Base-by-base conservation (phyloP, 2,329 filamentous ascomycete species). In the Aspergillus persii region DNA sequence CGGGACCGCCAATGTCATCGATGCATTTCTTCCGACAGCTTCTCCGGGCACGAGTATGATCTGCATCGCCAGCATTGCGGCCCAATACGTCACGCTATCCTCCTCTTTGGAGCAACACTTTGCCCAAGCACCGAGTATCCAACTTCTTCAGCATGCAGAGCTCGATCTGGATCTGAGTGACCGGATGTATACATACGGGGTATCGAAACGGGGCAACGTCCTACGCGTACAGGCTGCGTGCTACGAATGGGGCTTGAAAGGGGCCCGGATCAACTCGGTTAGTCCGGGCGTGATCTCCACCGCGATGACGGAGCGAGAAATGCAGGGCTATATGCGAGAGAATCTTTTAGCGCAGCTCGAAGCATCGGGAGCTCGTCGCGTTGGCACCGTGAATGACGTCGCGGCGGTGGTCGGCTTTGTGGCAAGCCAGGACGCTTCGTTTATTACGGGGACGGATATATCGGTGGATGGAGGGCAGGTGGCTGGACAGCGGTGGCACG, bases 231-330 rank as follows among this genome's bases (percentile, higher is more conserved):
- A 61, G 27, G 56, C 59, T 8, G 36, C 56, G 8, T 56, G 56
- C 3, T 26, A 12, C n/a, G 48, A 48, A 11, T 61, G 56, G 56
- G 59, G 48, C 8, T 30, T 36, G n/a, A 51, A 27, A 18, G 56
- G 53, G 3, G 59, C 29, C 7, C 46, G 59, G 23, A 51, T 61
- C 8, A 61, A 56, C 39, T 50, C 59, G 6, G 48, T 61, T 15
- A 58, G 59, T 27, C 59, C 59, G 2, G 59, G 59, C n/a, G 27
- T 58, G 6, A 51, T 61, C 5, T 44, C 31, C 8, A 58, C 59
- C 2, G 12, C n/a, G 2, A 41, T 54, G n/a, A 44, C 41, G 2
- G 46, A 48, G 11, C 29, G 50, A 30, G 59, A 58, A 26, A 26
- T 53, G 15, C 27, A 54, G 18, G 31, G 46, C 15, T 6, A 39